Evolutionary conservation across 2,329 filamentous ascomycete species (phyloP), one percentile per base, ranked within the genome.

Genomic region (Ilyonectria destructans): DNA sequence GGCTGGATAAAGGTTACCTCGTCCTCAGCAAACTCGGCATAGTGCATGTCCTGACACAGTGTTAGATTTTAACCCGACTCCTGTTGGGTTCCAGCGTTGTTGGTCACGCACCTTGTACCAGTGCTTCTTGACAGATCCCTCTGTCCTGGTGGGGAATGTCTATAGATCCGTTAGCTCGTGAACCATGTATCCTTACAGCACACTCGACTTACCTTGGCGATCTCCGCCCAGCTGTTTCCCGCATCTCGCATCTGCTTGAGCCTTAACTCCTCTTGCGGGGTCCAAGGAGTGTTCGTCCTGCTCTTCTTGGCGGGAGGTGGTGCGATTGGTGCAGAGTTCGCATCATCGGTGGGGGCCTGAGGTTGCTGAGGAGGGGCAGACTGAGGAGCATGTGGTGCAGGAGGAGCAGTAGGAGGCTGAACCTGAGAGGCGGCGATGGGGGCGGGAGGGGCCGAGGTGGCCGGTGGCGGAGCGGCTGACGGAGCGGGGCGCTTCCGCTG

Each of bases 41-140:
- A 98, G 80, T 99, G 96, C 96, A 99, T 99, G 77, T 99, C 96
- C 93, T 96, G 58, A 49, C 23, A 45, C 33, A 19, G 29, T 52
- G 68, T 73, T 65, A 71, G 65, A 48, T 43, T 33, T 35, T 35
- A 33, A 46, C 26, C 33, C 15, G 31, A n/a, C 19, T 15, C 15
- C 7, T 19, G 37, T 17, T 21, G 7, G 37, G n/a, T 59, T 21
- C 21, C 45, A 49, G 33, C 19, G 15, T 4, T 45, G 15, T 4
- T 45, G 33, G 9, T 26, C 43, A 40, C 83, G 63, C 85, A 94
- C 94, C 88, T 98, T 98, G 83, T 99, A 98, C 96, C 96, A 99
- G 81, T 99, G 96, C 84, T 98, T 99, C 87, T 98, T 99, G 23
- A 99, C 96, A 78, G 95, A 98, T 8, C 96, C 96, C 83, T 99